Conservation (phyloP, 768 basidiomycete species). For the Pulveroboletus sp. region DNA sequence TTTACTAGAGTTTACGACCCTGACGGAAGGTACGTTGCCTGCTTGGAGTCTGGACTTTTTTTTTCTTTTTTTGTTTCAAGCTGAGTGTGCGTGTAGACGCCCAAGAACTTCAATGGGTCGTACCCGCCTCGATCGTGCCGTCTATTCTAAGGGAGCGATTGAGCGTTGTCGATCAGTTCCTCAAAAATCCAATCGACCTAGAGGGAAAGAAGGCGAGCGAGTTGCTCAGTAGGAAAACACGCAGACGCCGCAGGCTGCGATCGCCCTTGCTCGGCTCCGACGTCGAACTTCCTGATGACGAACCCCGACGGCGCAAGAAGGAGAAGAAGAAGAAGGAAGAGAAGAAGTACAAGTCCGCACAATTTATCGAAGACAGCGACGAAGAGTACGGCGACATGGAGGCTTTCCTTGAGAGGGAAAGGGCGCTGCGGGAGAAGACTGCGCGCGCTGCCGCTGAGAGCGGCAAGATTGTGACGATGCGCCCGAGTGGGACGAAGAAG, state of each 20-base stretch:
- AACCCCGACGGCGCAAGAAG: conserved; percentile 33
- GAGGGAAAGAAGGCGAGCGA: conserved; percentile 71
- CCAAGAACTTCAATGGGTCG: conserved; percentile 78
- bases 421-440: conserved; percentile 50
- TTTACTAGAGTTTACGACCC: conserved; percentile 64
- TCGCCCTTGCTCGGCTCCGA: conserved; percentile 46
- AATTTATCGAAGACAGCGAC: conserved; percentile 91
- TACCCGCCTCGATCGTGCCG: conserved; percentile 68
- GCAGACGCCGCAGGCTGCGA: conserved; percentile 46
- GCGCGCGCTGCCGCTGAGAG: conserved; percentile 41
- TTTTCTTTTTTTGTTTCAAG: not conserved
- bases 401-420: conserved; percentile 76
- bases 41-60: not conserved
- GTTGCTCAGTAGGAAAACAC: conserved; percentile 62
- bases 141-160: conserved; percentile 63
- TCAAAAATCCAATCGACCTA: conserved; percentile 75
- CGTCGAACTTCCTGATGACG: conserved; percentile 32
- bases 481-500: conserved; percentile 50
- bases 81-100: conserved; percentile 39
- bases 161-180: conserved; percentile 78
- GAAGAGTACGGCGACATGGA: conserved; percentile 77
- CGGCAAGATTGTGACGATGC: conserved; percentile 41
- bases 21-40: conserved; percentile 54
- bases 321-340: conserved; percentile 61
- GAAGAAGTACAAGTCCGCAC: conserved; percentile 79